Evolutionary conservation across 371 early-diverging fungal genomes (phyloP), one percentile per base, ranked within the genome.

Genomic region (Chytridium lagenaria): DNA sequence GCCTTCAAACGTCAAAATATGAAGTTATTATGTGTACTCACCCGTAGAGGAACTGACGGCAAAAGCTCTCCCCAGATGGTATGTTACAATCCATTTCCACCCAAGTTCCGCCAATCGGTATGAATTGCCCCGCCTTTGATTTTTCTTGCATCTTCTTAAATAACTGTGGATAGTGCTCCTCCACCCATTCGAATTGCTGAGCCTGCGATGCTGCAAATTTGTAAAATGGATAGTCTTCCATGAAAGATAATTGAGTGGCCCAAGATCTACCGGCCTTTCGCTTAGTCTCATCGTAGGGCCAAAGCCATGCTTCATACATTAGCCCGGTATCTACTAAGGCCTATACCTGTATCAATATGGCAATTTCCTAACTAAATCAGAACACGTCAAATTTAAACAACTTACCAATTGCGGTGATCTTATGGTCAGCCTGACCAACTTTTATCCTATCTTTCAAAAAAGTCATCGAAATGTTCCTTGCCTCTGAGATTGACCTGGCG

Each of bases 71-170:
- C 0, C 99, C 99, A 67, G 93, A 92, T 34, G 98, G 98, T 70
- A 97, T 82, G 80, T 98, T 98, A 80, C 95, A 92, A 80, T 98
- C 99, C 96, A 94, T 98, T 80, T 98, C 99, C 15, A 97, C 92
- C 98, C 98, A 98, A 22, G 97, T 94, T 0, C 93, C 95, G 36
- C 99, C 99, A 76, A 96, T 92, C n/a, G 96, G 94, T 52, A 95
- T 87, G 84, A 98, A 98, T 81, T 92, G 89, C 0, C 94, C 95
- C 0, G 71, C 69, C 70, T 89, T 88, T 72, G 86, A 87, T 63
- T 89, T 88, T 15, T 86, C 83, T 77, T 91, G 80, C 31, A 98
- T 89, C 59, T 90, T 86, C 39, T 89, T 81, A 72, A 97, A 97
- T 10, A 98, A 77, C 12, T 81, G 70, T 1, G 97, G 98, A 78